Base-by-base conservation (phyloP, 306 rosid species). In the Medicago truncatula region DNA sequence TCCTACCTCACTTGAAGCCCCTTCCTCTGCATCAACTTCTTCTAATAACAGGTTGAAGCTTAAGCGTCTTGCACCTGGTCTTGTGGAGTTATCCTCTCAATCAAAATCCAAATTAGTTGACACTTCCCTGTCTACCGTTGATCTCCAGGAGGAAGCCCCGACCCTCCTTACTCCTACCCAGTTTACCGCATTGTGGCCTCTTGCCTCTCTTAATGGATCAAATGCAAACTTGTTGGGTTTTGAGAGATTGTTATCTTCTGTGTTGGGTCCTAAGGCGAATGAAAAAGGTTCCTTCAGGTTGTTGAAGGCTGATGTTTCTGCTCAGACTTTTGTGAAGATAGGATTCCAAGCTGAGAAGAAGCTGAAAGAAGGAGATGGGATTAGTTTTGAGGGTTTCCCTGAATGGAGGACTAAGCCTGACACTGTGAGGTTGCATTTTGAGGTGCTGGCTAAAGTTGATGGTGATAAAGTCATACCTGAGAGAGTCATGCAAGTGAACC, bases 1-100 rank as follows among this genome's bases (percentile, higher is more conserved):
- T 70, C 93, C 96, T 15, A 92, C 97, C 13, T 90, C 97, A 17
- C 92, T 95, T 21, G 73, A 96, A 50, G 57, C 91, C 6, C 87
- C 92, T 13, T 70, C 94, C 12, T 80, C 98, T 0, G 69, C 96
- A 2, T 84, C 94, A 7, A 40, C 90, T 67, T 82, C 90, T 47
- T 77, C 91, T 8, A 71, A 74, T 56, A 86, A 80, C 85, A 87
- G 82, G 86, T 89, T 92, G 80, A 95, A 92, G 89, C 96, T 95
- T 50, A 95, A 90, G 75, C 96, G 96, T 68, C 97, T 92, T 8
- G 99, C 97, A 2, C 99, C 99, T 5, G 99, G 97, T 58, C 90
- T 92, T 13, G 99, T 95, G 70, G 99, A 95, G 84, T 74, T 95
- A 46, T 95, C 93, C 8, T 89, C 97, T 18, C 86, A 81, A 5